Evolutionary conservation across 2,329 filamentous ascomycete species (phyloP), one percentile per base, ranked within the genome.

Genomic region (Aspergillus melleus): DNA sequence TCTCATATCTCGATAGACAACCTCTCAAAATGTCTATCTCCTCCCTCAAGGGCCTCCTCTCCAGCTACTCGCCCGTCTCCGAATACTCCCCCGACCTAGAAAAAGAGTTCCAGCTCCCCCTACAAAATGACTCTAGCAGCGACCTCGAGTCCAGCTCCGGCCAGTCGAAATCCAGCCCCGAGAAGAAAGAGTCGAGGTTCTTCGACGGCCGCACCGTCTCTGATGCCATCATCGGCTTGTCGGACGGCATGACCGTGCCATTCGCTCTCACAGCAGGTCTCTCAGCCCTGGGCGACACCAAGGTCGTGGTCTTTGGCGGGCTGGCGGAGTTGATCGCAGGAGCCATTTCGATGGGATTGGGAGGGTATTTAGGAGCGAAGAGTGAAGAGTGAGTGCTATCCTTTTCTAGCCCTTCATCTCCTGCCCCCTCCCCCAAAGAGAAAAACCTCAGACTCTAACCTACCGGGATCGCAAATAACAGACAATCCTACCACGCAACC

Each of bases 191-290:
- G 9, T 63, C 59, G 16, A 68, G 67, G 47, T 63, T 71, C 54
- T 66, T 77, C 29, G 74, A 77, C 49, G 73, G 74, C 36, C 73
- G 75, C 8, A 71, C 74, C 22, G 72, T 77, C 9, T 77, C 75
- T 50, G 87, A 91, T 73, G 82, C 87, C 63, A 91, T 90, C 61
- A 88, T 93, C 66, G 90, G 90, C 55, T 87, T 92, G 66, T 88
- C 90, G 0, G 90, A 93, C 70, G 90, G 90, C 16, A 81, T 93
- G 66, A 93, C 90, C 0, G 90, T 93, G 0, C 90, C 90, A 0
- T 93, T 93, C 66, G 90, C 90, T 16, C 80, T 93, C 42, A 92
- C 89, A 0, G 90, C 90, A 0, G 90, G 90, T 14, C 80, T 93
- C 54, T 77, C 72, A 8, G 78, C 77, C 2, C 78, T 90, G 50